Conservation (phyloP, 768 basidiomycete genomes). For the Hygrocybe coccinea region DNA sequence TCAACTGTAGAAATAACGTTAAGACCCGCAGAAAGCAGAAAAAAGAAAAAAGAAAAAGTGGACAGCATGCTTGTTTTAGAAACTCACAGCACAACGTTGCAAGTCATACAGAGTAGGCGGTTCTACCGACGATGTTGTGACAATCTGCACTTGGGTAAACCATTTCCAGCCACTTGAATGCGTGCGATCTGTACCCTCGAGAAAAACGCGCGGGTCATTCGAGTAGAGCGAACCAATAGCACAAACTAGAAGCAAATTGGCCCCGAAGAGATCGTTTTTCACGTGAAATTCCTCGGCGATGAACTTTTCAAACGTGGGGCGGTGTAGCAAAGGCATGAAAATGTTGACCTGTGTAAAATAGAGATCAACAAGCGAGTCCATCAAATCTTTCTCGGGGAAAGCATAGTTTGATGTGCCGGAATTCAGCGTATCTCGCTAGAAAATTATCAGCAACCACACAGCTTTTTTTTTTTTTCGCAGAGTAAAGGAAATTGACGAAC, state of each 20-base stretch:
- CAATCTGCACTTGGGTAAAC: constrained; percentile 59
- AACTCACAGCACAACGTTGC: constrained; percentile 59
- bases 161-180: constrained; percentile 59
- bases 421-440: constrained; percentile 6
- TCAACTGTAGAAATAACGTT: constrained; percentile 34
- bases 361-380: constrained; percentile 49
- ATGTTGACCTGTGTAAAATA: constrained; percentile 59
- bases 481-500: no score
- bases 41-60: no score
- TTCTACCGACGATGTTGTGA: constrained; percentile 53
- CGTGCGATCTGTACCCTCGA: constrained; percentile 39
- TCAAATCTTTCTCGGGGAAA: constrained; percentile 54
- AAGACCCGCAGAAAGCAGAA: no score
- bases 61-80: background rate
- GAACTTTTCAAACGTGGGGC: constrained; percentile 57
- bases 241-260: constrained; percentile 45
- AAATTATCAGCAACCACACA: no score
- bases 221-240: constrained; percentile 33
- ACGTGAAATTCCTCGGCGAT: constrained; percentile 48
- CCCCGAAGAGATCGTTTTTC: constrained; percentile 42
- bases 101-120: constrained; percentile 66
- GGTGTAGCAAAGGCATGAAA: constrained; percentile 65
- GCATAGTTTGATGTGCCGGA: constrained; percentile 25
- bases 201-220: constrained; percentile 57
- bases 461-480: no score